Base-by-base conservation (phyloP, 805 yeast species). In the Yamadazyma phyllophila region DNA sequence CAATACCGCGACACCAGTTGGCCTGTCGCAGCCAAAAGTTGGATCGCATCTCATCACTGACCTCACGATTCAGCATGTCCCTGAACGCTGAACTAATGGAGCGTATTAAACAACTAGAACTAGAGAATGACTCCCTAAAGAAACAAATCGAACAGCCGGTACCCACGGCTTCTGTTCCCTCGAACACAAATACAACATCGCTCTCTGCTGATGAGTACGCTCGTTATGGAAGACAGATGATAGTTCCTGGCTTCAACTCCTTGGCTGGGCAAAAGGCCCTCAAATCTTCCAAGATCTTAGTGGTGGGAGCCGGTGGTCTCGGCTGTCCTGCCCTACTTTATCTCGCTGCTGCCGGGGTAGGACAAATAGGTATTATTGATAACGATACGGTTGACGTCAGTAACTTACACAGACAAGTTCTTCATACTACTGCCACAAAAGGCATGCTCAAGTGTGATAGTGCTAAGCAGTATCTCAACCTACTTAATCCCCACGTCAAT, bases 251-350 rank as follows among this genome's bases (percentile, higher is more conserved):
- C 47, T 71, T 90, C 41, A 88, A 90, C 8, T 61, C 73, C 1
- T 49, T 65, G 1, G 42, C 66, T 2, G 47, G 63, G 1, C 99
- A 94, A 61, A 42, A 76, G 7, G 69, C 65, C 36, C 63, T 94
- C 39, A 83, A 82, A 51, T 53, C 62, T 0, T 47, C 92, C 2
- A 77, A 71, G 42, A 78, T 91, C 0, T 63, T 92, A 20, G 91
- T 94, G 0, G 75, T 94, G 7, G 99, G 99, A 1, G 97, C 97
- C 0, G 99, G 99, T 9, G 99, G 99, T 0, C 71, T 94, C 6
- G 98, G 99, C 0, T 85, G 95, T 54, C 97, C 99, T 0, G 95
- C 95, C 0, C 63, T 92, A 40, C 73, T 87, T 36, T 94, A 94
- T 59, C 65, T 94, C 2, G 82, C 83, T 0, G 97, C 95, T 0